Evolutionary conservation across 805 yeast genomes (phyloP).

Genomic region (Starmerella sirachaensis): DNA sequence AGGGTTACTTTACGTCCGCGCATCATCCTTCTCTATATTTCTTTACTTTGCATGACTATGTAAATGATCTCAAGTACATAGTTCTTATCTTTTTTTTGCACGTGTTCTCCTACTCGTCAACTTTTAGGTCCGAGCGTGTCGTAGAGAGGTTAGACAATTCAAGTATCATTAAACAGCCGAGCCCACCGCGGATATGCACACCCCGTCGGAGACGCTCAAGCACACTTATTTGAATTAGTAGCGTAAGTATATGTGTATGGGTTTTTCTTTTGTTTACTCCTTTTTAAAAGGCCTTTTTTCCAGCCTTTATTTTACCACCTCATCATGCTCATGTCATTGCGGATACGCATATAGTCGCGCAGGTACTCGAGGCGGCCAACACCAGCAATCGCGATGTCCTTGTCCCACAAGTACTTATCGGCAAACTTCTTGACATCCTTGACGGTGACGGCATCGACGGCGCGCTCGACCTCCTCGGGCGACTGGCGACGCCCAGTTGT

Average conservation of each 20-base stretch:
- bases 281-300: slow-evolving; percentile 1
- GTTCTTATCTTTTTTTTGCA: no score
- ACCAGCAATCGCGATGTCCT: slow-evolving; percentile 84
- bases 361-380: slow-evolving; percentile 67
- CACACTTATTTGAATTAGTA: no score
- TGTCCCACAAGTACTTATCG: slow-evolving; percentile 59
- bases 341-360: slow-evolving; percentile 55
- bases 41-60: no score
- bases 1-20: no score
- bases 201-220: no score
- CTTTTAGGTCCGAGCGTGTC: no score
- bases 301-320: slow-evolving; percentile 25
- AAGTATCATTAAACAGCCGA: no score
- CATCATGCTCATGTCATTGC: slow-evolving; percentile 35
- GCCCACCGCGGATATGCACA: no score
- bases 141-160: no score
- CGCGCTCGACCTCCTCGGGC: slow-evolving; percentile 61
- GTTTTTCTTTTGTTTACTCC: neutral
- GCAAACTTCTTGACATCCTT: slow-evolving; percentile 84
- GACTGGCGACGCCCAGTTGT: slow-evolving; percentile 75
- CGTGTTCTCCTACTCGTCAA: no score
- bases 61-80: no score
- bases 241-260: neutral
- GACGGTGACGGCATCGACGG: slow-evolving; percentile 66
- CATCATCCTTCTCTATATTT: no score